Percentiles rank a stretch among this genome's conserved stretches.
phyloP scores from a whole-genome alignment of 2,329 filamentous ascomycete species.

The Pleurostoma richardsiae region DNA sequence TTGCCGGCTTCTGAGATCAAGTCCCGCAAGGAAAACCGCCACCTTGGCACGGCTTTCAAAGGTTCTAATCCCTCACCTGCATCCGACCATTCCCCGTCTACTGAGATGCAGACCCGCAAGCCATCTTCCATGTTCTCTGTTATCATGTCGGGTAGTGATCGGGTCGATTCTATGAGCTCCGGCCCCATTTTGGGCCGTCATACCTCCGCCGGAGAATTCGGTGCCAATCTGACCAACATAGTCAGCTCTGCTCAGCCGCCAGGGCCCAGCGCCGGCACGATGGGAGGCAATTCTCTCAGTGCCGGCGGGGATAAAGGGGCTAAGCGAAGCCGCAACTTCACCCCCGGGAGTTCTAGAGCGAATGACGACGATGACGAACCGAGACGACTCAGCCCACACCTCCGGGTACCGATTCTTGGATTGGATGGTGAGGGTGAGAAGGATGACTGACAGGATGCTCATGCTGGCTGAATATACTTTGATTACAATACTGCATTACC shows the following conservation, averaged over 20 bases:
- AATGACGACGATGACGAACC: slow-evolving; percentile 44
- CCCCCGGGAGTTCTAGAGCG: slow-evolving; percentile 36
- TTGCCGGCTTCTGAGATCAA: slow-evolving; percentile 30
- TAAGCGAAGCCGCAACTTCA: slow-evolving; percentile 42
- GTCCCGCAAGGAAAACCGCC: slow-evolving; percentile 38
- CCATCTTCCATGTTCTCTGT: slow-evolving; percentile 21
- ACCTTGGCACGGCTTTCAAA: slow-evolving; percentile 14
- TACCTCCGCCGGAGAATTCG: slow-evolving; percentile 22
- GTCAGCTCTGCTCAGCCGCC: slow-evolving; percentile 13
- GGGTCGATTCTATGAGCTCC: slow-evolving; percentile 16
- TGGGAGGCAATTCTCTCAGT: slow-evolving; percentile 4
- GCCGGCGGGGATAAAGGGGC: slow-evolving; percentile 25
- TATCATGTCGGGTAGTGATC: slow-evolving; percentile 10
- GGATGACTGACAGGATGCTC: too few species aligned
- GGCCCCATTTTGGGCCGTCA: slow-evolving; percentile 22
- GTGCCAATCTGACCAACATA: slow-evolving; percentile 21
- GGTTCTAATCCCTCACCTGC: slow-evolving; percentile 3
- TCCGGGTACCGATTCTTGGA: not conserved
- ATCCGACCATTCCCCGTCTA: slow-evolving; percentile 7
- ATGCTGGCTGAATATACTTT: too few species aligned
- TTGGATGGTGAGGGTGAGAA: too few species aligned
- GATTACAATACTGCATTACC: too few species aligned
- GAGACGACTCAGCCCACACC: slow-evolving; percentile 25
- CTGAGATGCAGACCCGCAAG: slow-evolving; percentile 26
- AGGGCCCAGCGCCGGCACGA: slow-evolving; percentile 10